phyloP scores from a whole-genome alignment of 1,284 basidiomycete species.

The Tilletia indica region DNA sequence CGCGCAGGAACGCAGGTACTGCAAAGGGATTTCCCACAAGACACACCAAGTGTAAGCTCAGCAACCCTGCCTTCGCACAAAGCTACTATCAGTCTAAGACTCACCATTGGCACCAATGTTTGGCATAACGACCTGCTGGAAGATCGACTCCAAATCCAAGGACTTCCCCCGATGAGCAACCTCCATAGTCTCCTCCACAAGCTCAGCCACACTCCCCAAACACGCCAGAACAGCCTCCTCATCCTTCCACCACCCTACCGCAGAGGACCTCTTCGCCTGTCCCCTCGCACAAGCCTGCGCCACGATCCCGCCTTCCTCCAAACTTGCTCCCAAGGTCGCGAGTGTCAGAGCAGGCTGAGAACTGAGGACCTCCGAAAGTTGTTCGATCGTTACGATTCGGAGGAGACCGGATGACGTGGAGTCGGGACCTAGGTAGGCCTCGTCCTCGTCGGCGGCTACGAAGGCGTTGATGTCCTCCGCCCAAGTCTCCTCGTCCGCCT shows the following conservation, averaged over 20 bases:
- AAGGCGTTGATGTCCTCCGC: conserved; percentile 82
- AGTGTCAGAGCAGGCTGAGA: conserved; percentile 66
- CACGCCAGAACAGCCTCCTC: conserved; percentile 80
- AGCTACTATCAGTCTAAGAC: conserved; percentile 32
- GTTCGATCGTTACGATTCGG: conserved; percentile 78
- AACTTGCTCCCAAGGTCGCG: conserved; percentile 58
- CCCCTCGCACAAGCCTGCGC: conserved; percentile 60
- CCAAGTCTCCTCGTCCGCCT: conserved; percentile 92
- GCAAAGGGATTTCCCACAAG: background rate
- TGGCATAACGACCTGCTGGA: conserved; percentile 75
- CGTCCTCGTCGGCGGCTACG: conserved; percentile 91
- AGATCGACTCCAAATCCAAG: conserved; percentile 74
- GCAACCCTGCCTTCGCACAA: no score
- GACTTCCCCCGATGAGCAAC: conserved; percentile 67
- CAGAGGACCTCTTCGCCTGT: conserved; percentile 21
- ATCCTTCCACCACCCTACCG: conserved; percentile 67
- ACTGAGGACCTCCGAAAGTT: conserved; percentile 76
- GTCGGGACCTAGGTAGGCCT: conserved; percentile 59
- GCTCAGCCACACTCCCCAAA: conserved; percentile 78
- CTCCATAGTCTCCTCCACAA: conserved; percentile 72
- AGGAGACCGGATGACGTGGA: conserved; percentile 49
- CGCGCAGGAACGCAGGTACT: conserved; percentile 76
- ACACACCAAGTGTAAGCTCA: no score
- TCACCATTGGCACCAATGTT: conserved; percentile 68
- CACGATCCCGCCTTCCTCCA: conserved; percentile 46